Conservation (phyloP, 257 asterid species). For the Echites panduratus region DNA sequence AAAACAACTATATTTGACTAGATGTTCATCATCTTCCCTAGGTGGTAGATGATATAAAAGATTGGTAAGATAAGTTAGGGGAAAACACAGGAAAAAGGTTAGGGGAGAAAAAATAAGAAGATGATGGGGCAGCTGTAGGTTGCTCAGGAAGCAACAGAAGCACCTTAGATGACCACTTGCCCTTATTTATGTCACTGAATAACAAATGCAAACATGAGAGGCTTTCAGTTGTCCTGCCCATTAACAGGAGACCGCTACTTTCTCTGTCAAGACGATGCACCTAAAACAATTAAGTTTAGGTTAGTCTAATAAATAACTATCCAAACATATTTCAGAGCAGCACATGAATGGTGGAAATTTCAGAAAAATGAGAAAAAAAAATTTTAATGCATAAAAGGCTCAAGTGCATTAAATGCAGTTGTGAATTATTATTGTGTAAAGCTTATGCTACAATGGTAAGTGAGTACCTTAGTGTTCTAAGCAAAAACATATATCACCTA, state of each 20-base stretch:
- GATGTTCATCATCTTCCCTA: not conserved
- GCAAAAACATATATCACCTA: not conserved
- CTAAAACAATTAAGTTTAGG: conserved; percentile 25
- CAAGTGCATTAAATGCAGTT: not conserved
- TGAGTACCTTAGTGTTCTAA: not conserved
- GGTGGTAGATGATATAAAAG: too few relatives aligned
- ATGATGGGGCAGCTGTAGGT: not conserved
- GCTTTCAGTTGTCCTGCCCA: conserved; percentile 92
- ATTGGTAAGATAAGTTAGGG: too few relatives aligned
- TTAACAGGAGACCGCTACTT: conserved; percentile 83
- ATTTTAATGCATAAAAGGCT: not conserved
- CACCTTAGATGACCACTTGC: conserved; percentile 60
- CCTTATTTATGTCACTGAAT: conserved; percentile 54
- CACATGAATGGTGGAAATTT: not conserved
- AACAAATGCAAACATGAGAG: conserved; percentile 66
- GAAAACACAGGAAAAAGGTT: not conserved
- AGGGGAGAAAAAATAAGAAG: not conserved
- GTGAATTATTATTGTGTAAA: not conserved
- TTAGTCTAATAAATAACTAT: not conserved
- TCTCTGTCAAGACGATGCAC: conserved; percentile 96
- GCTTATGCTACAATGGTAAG: not conserved
- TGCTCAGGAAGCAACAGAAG: conserved; percentile 15
- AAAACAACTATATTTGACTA: not conserved
- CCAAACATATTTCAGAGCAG: not conserved
- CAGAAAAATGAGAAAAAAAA: not conserved